Evolutionary conservation across 345 rosid species (phyloP), one percentile per base, ranked within the genome.

Genomic region (Ailanthus altissimus): DNA sequence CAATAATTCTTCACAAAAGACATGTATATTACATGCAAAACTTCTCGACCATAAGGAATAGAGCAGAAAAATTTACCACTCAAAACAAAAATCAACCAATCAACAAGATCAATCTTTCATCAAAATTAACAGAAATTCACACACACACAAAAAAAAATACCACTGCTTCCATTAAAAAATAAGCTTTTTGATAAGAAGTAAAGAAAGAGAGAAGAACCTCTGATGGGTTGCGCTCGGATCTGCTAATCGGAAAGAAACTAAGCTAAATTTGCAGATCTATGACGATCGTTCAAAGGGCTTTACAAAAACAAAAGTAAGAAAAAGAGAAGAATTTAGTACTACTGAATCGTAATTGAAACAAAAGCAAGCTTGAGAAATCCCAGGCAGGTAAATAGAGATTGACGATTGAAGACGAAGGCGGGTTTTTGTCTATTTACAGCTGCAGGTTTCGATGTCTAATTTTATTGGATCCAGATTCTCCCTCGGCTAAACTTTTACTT

Each of bases 261-360:
- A 32, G 45, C 49, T 6, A 8, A 47, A 21, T 51, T 50, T 12
- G 5, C n/a, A 64, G 71, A 84, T 77, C 85, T 53, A 49, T 23
- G 9, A 70, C 49, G 58, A 77, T n/a, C 36, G 45, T 26, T 80
- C 65, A 36, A 6, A 72, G 84, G 76, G 81, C 63, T 75, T 75
- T 67, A 50, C 57, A 9, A 20, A 75, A 47, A 2, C 5, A 56
- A 28, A 57, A 57, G n/a, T 46, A 62, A 21, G 65, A 25, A 40
- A 36, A 50, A 5, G 51, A 49, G 8, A 20, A 6, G 9, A 70
- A 53, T 42, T 54, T 4, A 68, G 77, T 73, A 50, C 45, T 70
- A 74, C 61, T 21, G 69, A 69, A 81, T 77, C 60, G 7, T 61
- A 36, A 51, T 67, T 32, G n/a, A 47, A 23, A 73, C 7, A 8